Base-by-base conservation (phyloP, 345 rosid genomes). In the Moricandia moricandioides region DNA sequence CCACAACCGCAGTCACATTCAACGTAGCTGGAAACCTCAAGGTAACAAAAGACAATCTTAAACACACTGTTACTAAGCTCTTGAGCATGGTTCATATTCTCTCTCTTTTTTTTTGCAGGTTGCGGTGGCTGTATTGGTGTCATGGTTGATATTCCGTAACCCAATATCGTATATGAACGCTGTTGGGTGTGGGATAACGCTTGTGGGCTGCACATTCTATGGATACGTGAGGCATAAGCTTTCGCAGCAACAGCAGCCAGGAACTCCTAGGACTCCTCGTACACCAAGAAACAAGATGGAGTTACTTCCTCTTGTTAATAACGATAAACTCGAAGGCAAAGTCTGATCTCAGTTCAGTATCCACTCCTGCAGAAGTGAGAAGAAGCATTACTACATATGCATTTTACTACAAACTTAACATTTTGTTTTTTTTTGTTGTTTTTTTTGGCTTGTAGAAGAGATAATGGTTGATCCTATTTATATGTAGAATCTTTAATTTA, bases 1-100 rank as follows among this genome's bases (percentile, higher is more conserved):
- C 99, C 13, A 95, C 99, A 69, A 95, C 99, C 27, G 99, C 99
- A 12, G 99, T 95, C 69, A 95, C 99, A n/a, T 95, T 95, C 80
- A 95, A 95, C 17, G 99, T 95, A 66, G 99, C 99, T 16, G 99
- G 99, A 75, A 95, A 95, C 80, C 97, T 95, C 27, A 95, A 95
- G 99, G 99, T 95, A 33, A 86, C 85, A 85, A 82, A 84, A 62
- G 84, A 62, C 71, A 16, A 21, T 21, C 24, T 21, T 21, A 0
- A 0, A 21, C 1, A 21, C 24, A 21, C 24, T 21, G 24, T 21
- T 21, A 21, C 24, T 21, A 21, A 21, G 24, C 24, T 21, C 24
- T 21, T 21, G 31, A 27, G 26, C 34, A 7, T 49, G 16, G 14
- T 43, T 43, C 16, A 64, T 55, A 7, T 11, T 43, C 29, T 75